Percentiles rank a stretch among this genome's conserved stretches.
Conservation (phyloP, 73 alveolate species). For the Durusdinium trenchii region DNA sequence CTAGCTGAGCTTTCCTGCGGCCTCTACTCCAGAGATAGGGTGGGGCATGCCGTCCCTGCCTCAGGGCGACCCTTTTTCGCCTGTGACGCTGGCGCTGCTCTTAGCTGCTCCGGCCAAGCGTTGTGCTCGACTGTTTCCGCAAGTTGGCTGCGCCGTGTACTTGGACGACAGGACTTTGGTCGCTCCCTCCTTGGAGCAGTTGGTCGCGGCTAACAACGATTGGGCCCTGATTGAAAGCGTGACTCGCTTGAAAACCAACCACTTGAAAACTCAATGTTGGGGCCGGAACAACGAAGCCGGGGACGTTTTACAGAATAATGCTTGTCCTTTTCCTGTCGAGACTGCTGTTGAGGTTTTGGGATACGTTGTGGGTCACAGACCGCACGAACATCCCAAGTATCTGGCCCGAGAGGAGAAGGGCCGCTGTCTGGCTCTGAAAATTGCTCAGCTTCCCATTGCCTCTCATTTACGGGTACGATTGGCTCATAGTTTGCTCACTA, state of each 20-base stretch:
- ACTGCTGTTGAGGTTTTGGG: background rate
- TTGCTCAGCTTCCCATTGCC: background rate
- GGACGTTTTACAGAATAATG: background rate
- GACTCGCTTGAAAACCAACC: background rate
- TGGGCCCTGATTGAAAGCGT: background rate
- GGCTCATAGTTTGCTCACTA: background rate
- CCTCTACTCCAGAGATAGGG: background rate
- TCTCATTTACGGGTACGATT: background rate
- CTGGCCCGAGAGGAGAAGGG: background rate
- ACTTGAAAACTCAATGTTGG: background rate
- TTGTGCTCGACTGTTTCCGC: background rate
- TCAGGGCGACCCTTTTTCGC: slow-evolving; percentile 8
- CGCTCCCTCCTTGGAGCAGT: background rate
- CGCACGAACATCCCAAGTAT: background rate
- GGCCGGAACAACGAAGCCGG: background rate
- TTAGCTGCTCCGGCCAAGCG: background rate
- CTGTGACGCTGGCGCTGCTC: background rate
- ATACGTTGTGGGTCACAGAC: background rate
- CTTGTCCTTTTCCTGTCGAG: background rate
- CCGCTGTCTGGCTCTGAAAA: background rate
- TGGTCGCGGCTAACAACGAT: background rate
- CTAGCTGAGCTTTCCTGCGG: too few species aligned
- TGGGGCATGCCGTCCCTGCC: background rate
- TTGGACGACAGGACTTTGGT: background rate
- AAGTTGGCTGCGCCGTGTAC: background rate